phyloP scores from a whole-genome alignment of 2,329 filamentous ascomycete species.

The Hypoxylon sp. region DNA sequence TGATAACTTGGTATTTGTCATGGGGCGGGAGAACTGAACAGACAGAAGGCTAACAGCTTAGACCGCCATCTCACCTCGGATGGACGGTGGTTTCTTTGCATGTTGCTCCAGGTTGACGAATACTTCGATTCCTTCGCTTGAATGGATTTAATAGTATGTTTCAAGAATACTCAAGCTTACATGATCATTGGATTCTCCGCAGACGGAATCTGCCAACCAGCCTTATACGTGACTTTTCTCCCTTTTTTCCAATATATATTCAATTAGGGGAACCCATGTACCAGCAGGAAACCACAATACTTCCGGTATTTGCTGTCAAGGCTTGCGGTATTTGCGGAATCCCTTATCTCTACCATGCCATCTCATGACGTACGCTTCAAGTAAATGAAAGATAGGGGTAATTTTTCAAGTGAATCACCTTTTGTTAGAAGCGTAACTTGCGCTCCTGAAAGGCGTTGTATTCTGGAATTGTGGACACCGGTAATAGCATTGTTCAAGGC shows the following conservation, averaged over 20 bases:
- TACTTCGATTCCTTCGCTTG: neutral
- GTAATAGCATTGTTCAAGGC: neutral
- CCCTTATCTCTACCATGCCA: neutral
- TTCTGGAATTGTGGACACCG: neutral
- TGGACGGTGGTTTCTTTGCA: constrained; percentile 21
- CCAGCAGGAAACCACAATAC: neutral
- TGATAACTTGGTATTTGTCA: constrained; percentile 27
- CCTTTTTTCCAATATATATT: neutral
- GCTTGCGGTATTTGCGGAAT: neutral
- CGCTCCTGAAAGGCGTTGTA: neutral
- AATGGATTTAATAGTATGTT: neutral
- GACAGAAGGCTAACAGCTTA: constrained; percentile 7
- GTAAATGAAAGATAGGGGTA: neutral
- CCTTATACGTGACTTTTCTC: neutral
- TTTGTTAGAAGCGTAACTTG: neutral
- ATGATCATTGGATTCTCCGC: neutral
- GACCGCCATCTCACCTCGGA: constrained; percentile 12
- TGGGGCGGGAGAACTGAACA: constrained; percentile 2
- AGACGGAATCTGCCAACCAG: neutral
- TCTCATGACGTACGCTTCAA: neutral
- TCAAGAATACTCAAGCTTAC: no score
- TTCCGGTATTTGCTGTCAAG: neutral
- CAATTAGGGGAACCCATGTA: neutral
- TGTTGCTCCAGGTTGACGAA: neutral
- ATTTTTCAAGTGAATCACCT: neutral